Conservation (phyloP, 2,329 filamentous ascomycete species). For the Aspergillus sp. region DNA sequence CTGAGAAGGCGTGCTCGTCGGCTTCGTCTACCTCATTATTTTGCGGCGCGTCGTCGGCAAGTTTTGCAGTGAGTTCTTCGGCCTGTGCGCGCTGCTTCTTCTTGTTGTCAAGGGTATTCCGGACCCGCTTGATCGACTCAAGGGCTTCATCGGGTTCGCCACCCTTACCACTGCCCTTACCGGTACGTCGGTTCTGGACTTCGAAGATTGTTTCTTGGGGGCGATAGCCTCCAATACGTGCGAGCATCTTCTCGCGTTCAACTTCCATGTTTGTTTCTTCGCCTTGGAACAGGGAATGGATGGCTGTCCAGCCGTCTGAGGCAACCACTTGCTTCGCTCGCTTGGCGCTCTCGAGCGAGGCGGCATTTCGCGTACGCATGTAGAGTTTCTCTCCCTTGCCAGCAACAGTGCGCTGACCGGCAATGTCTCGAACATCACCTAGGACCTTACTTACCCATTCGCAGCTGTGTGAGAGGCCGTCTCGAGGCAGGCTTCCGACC, state of each 20-base stretch:
- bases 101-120: constrained; percentile 43
- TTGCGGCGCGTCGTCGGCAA: neutral
- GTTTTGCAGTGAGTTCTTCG: constrained; percentile 19
- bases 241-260: constrained; percentile 81
- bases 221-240: constrained; percentile 81
- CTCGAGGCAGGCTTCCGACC: constrained; percentile 72
- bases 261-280: constrained; percentile 63
- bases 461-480: constrained; percentile 69
- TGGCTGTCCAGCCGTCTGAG: constrained; percentile 67
- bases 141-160: constrained; percentile 63
- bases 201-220: constrained; percentile 97
- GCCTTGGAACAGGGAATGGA: constrained; percentile 78
- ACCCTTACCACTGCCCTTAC: constrained; percentile 66
- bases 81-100: constrained; percentile 38
- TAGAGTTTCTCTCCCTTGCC: constrained; percentile 92
- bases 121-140: constrained; percentile 48
- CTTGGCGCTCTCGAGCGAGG: constrained; percentile 86
- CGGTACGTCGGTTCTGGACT: constrained; percentile 73
- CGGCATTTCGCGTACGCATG: constrained; percentile 82
- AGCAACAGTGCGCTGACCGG: constrained; percentile 69
- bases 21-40: constrained; percentile 24
- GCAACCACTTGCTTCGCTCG: constrained; percentile 75
- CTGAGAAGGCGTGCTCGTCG: constrained; percentile 40
- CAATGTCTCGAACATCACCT: constrained; percentile 72
- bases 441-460: constrained; percentile 84